Conservation (phyloP, 73 alveolate species). For the Paramecium sonneborni region DNA sequence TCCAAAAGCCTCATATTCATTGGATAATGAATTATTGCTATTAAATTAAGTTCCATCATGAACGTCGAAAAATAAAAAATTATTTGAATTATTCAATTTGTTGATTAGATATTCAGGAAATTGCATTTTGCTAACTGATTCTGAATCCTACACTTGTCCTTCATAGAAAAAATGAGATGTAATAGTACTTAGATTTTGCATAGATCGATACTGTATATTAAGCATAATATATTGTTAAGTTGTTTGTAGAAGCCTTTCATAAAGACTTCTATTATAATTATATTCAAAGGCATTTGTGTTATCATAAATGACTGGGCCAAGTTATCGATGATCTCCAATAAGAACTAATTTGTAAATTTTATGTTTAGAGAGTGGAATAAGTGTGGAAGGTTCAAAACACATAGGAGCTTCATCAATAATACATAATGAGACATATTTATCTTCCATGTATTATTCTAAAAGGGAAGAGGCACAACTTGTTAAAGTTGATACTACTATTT, state of each 20-base stretch:
- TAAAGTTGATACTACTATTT: neutral
- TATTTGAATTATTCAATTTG: neutral
- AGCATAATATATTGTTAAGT: neutral
- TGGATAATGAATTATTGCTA: neutral
- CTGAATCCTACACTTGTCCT: neutral
- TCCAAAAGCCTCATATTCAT: constrained; percentile 9
- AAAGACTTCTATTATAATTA: constrained; percentile 7
- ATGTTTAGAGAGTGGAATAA: constrained; percentile 20
- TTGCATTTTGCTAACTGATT: neutral
- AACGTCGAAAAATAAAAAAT: constrained; percentile 18
- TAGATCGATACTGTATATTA: neutral
- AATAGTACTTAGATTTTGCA: neutral
- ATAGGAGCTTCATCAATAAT: constrained; percentile 56
- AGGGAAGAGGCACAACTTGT: neutral
- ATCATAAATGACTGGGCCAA: constrained; percentile 25
- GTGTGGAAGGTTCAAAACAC: constrained; percentile 42
- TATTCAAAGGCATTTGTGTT: neutral
- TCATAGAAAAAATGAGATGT: constrained; percentile 39
- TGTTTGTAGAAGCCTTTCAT: neutral
- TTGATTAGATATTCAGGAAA: neutral
- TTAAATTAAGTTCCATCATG: neutral
- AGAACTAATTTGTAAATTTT: constrained; percentile 1
- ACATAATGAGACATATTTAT: neutral
- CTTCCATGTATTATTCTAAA: neutral
- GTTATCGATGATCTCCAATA: constrained; percentile 36